Conservation (phyloP, 1,139 yeast species). For the Sugiyamaella sp. region DNA sequence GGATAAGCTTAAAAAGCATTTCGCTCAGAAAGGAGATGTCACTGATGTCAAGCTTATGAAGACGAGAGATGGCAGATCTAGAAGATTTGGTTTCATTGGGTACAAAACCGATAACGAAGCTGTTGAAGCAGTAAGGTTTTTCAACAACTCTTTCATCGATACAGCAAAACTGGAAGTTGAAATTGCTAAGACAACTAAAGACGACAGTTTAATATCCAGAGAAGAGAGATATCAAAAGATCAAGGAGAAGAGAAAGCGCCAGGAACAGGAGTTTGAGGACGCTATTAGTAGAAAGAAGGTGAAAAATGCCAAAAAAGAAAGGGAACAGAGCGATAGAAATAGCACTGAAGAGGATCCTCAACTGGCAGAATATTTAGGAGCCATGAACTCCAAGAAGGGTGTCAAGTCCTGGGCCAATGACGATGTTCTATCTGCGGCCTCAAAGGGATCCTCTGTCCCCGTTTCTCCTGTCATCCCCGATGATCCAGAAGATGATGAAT, state of each 20-base stretch:
- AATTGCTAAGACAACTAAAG: constrained; percentile 84
- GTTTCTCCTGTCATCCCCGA: constrained; percentile 24
- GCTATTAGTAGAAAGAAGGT: constrained; percentile 48
- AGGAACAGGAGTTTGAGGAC: constrained; percentile 39
- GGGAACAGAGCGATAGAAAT: background rate
- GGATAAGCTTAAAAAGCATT: constrained; percentile 70
- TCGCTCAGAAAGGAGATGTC: constrained; percentile 58
- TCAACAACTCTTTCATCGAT: constrained; percentile 77
- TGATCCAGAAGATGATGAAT: constrained; percentile 38
- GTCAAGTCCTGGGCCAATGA: constrained; percentile 79
- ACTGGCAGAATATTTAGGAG: constrained; percentile 77
- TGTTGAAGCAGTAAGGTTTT: constrained; percentile 71
- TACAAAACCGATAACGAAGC: constrained; percentile 76
- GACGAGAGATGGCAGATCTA: constrained; percentile 79
- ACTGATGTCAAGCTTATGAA: constrained; percentile 88
- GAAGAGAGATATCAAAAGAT: constrained; percentile 59
- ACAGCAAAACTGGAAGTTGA: constrained; percentile 80
- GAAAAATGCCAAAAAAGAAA: constrained; percentile 42
- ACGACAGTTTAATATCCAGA: constrained; percentile 71
- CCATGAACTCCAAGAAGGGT: constrained; percentile 73
- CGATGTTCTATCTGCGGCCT: constrained; percentile 48
- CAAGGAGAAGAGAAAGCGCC: constrained; percentile 49
- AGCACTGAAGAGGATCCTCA: constrained; percentile 54
- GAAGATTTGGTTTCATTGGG: constrained; percentile 94
- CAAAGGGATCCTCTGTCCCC: constrained; percentile 3